These are phyloP conservation scores for Aethionema arabicum DNA, from an alignment of 345 rosid genomes.

Conservation along the genomic window DNA sequence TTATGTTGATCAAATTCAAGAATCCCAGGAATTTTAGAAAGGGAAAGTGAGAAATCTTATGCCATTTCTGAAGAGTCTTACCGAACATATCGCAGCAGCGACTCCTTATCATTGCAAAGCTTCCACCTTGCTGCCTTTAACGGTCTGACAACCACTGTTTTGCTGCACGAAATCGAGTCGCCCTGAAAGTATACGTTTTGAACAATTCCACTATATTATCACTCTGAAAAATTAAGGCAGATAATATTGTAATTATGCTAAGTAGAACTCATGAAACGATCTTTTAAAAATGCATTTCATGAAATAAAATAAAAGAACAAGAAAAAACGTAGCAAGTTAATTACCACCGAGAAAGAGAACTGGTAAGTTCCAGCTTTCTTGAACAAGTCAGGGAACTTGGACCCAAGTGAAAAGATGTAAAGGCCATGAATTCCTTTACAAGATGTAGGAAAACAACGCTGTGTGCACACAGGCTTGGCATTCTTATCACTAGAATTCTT, in stretches of 20 bases:
- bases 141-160: slow-evolving; percentile 45
- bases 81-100: slow-evolving; percentile 31
- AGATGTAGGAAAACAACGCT: slow-evolving; percentile 40
- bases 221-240: neutral
- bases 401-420: slow-evolving; percentile 52
- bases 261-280: neutral
- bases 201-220: slow-evolving; percentile 16
- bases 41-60: slow-evolving; percentile 17
- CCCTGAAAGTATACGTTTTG: slow-evolving; percentile 36
- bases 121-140: slow-evolving; percentile 47
- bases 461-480: slow-evolving; percentile 30
- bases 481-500: slow-evolving; percentile 30
- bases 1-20: slow-evolving; percentile 9
- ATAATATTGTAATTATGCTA: neutral
- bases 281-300: neutral
- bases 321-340: slow-evolving; percentile 22
- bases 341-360: slow-evolving; percentile 55
- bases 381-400: slow-evolving; percentile 42
- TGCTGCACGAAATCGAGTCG: slow-evolving; percentile 39
- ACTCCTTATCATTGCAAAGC: slow-evolving; percentile 32
- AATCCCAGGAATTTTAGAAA: slow-evolving; percentile 1
- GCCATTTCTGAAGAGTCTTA: slow-evolving; percentile 23
- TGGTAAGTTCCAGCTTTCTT: slow-evolving; percentile 50
- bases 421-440: slow-evolving; percentile 51
- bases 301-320: neutral